Evolutionary conservation across 192 early-diverging fungal species (phyloP).

Genomic region (Gonapodya prolifera): DNA sequence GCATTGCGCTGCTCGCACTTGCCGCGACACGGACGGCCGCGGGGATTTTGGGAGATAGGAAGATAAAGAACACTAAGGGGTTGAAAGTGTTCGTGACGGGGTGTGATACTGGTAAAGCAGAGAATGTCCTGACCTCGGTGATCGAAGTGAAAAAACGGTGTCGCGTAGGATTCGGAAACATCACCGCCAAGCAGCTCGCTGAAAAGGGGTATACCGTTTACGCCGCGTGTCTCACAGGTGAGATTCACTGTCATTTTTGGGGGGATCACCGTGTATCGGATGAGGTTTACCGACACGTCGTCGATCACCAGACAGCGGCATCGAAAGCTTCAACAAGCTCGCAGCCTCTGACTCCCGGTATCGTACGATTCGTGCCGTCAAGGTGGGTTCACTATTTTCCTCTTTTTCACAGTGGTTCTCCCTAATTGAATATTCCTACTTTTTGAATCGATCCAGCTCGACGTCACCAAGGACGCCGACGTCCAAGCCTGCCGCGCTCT

Average conservation of each 20-base stretch:
- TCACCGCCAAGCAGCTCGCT: background rate
- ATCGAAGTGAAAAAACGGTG: too few species aligned
- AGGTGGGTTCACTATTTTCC: background rate
- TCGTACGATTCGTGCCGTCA: background rate
- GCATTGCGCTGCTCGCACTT: background rate
- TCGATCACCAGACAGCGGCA: background rate
- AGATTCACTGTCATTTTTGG: background rate
- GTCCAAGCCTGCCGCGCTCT: background rate
- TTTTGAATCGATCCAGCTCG: background rate
- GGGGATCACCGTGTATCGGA: background rate
- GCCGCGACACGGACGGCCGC: background rate
- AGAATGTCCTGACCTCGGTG: background rate
- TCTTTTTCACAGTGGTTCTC: background rate
- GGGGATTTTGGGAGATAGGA: background rate
- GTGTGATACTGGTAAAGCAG: background rate
- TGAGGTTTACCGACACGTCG: background rate
- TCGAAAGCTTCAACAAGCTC: background rate
- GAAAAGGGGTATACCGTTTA: background rate
- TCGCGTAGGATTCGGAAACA: background rate
- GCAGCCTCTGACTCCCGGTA: background rate
- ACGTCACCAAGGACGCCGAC: constrained; percentile 5
- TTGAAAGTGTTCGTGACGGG: background rate
- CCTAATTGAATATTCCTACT: background rate
- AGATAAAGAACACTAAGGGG: background rate
- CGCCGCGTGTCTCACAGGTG: background rate